phyloP scores from a whole-genome alignment of 768 basidiomycete species.

The Amanita muscaria region DNA sequence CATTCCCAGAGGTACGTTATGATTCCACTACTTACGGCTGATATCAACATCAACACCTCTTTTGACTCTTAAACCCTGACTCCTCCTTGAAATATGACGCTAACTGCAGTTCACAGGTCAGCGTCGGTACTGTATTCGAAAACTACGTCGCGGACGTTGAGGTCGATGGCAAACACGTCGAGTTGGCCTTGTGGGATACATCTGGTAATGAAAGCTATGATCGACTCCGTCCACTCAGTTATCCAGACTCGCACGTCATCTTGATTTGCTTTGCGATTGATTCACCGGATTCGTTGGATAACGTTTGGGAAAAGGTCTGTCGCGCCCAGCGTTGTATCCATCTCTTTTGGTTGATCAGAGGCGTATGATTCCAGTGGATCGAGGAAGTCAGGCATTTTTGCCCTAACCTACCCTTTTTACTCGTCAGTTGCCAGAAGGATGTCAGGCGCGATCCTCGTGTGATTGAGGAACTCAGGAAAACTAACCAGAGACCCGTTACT shows the following conservation, averaged over 20 bases:
- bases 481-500: conserved; percentile 89
- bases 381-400: conserved; percentile 99
- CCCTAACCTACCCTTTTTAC: conserved; percentile 86
- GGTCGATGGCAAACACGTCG: conserved; percentile 97
- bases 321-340: neutral
- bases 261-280: conserved; percentile 98
- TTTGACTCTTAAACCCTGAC: neutral
- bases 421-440: conserved; percentile 99
- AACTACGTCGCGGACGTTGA: conserved; percentile 99
- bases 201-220: conserved; percentile 99
- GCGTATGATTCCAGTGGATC: conserved; percentile 71
- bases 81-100: conserved; percentile 10
- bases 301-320: conserved; percentile 98
- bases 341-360: too few relatives aligned
- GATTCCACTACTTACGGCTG: too few relatives aligned
- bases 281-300: conserved; percentile 95
- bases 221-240: conserved; percentile 92
- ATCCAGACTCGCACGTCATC: conserved; percentile 99
- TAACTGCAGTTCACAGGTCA: conserved; percentile 73
- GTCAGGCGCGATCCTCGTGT: conserved; percentile 88
- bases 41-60: too few relatives aligned
- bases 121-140: conserved; percentile 99
- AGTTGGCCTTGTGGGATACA: conserved; percentile 99
- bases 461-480: conserved; percentile 90
- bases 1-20: conserved; percentile 79